These are phyloP conservation scores for Malassezia cuniculi DNA, from an alignment of 1,284 basidiomycete genomes.

Conservation along the genomic window DNA sequence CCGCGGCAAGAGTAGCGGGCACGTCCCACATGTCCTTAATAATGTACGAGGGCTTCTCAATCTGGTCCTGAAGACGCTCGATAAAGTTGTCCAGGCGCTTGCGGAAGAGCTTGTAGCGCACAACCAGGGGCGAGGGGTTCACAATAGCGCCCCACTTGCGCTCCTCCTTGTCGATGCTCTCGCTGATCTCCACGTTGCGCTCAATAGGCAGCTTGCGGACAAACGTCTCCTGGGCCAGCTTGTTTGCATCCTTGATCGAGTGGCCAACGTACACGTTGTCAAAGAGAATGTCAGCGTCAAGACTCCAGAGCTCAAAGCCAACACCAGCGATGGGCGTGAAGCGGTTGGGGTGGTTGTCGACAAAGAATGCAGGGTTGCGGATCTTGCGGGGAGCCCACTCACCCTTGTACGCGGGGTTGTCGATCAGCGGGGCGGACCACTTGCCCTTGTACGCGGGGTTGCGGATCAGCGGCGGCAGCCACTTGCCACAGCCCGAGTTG, in stretches of 20 bases:
- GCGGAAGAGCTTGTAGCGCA: slow-evolving; percentile 19
- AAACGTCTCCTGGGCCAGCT: slow-evolving; percentile 35
- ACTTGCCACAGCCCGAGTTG: slow-evolving; percentile 85
- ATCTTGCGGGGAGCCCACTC: slow-evolving; percentile 38
- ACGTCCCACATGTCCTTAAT: too few relatives aligned
- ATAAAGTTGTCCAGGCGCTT: slow-evolving; percentile 22
- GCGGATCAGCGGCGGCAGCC: slow-evolving; percentile 76
- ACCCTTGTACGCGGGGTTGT: slow-evolving; percentile 46
- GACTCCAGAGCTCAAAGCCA: slow-evolving; percentile 44
- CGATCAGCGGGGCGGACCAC: slow-evolving; percentile 81
- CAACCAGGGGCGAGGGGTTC: slow-evolving; percentile 17
- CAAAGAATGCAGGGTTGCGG: slow-evolving; percentile 75
- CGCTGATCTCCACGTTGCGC: slow-evolving; percentile 26
- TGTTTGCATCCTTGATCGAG: slow-evolving; percentile 30
- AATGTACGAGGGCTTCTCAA: too few relatives aligned
- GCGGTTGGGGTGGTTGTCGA: slow-evolving; percentile 73
- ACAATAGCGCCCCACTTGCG: slow-evolving; percentile 7
- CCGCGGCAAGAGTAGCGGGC: too few relatives aligned
- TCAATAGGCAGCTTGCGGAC: slow-evolving; percentile 36
- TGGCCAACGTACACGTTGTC: slow-evolving; percentile 45
- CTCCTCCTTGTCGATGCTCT: slow-evolving; percentile 11
- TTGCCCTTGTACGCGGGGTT: slow-evolving; percentile 96
- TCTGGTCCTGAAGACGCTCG: slow-evolving; percentile 18
- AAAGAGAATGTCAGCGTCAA: slow-evolving; percentile 43
- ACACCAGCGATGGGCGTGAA: slow-evolving; percentile 49